Base-by-base conservation (phyloP, 2,329 filamentous ascomycete species). In the Metarhizium anisopliae region DNA sequence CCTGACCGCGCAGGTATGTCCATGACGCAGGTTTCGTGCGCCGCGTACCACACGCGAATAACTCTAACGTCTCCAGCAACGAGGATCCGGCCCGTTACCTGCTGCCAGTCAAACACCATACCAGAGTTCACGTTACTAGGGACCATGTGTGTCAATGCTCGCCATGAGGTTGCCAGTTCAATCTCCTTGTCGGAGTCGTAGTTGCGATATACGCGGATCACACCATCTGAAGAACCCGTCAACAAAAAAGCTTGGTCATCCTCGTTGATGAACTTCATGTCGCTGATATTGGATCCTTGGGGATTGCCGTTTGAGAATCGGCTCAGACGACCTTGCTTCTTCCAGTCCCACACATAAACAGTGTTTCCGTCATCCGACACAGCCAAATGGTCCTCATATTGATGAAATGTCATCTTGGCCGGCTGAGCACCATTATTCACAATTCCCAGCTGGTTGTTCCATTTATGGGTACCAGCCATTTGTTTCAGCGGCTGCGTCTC, bases 101-200 rank as follows among this genome's bases (percentile, higher is more conserved):
- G 94, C 69, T 97, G 93, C 94, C 94, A 99, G 70, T 99, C 93
- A 68, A 97, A 95, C 30, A 97, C 93, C 72, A 99, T 87, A 25
- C 94, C 94, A 1, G 92, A 92, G 69, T 96, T 95, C 66, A 92
- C 87, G 65, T 93, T 96, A 69, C 90, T 95, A 4, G 92, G 90
- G 6, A 97, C 88, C 68, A 97, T 87, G 71, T 99, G 90, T 13
- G 90, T 95, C 57, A 99, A 74, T 4, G 94, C 94, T 50, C 94
- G 85, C 84, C 95, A 97, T 18, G 90, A 83, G 0, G 93, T 91
- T 3, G 95, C 91, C 35, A 99, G 81, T 72, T 95, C 89, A 32
- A 94, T 86, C 53, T 85, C 80, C 59, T 80, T 80, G 50, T 86
- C 80, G 25, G 83, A 84, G 63, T 96, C 91, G 68, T 99, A 99